These are phyloP conservation scores for Pseudophaeomoniella oleicola DNA, from an alignment of 2,329 filamentous ascomycete species.

Conservation along the genomic window DNA sequence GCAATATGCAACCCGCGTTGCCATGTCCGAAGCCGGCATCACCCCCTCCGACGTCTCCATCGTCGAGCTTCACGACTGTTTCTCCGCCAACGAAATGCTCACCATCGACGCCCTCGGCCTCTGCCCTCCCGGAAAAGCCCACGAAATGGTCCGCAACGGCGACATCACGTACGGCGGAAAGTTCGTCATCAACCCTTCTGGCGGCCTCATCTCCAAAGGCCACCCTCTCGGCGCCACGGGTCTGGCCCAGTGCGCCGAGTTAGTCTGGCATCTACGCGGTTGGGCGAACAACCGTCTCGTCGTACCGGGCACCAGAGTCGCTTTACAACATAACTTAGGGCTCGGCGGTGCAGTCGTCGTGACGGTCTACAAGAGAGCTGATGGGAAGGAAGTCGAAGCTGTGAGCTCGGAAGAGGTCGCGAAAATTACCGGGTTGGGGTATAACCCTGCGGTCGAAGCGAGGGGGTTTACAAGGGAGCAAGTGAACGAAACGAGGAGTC, in stretches of 20 bases:
- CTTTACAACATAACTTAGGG: conserved; percentile 85
- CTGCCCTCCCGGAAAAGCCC: conserved; percentile 64
- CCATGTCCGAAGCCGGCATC: conserved; percentile 60
- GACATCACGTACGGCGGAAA: conserved; percentile 84
- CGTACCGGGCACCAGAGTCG: conserved; percentile 51
- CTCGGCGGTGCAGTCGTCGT: conserved; percentile 83
- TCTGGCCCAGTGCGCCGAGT: conserved; percentile 87
- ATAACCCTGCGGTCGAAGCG: conserved; percentile 83
- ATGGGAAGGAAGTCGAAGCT: conserved; percentile 48
- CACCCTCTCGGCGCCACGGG: conserved; percentile 89
- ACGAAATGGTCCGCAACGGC: conserved; percentile 73
- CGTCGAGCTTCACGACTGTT: conserved; percentile 92
- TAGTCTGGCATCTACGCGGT: conserved; percentile 88
- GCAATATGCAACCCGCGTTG: conserved; percentile 50
- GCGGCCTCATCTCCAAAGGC: conserved; percentile 89
- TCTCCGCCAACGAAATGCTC: conserved; percentile 88
- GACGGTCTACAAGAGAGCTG: conserved; percentile 73
- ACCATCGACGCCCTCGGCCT: conserved; percentile 77
- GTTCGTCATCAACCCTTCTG: conserved; percentile 80
- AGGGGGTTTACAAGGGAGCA: conserved; percentile 76
- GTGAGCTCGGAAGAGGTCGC: conserved; percentile 52
- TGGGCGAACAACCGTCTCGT: conserved; percentile 86
- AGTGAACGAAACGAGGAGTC: conserved; percentile 53
- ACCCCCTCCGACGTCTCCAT: conserved; percentile 58
- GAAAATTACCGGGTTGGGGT: conserved; percentile 56